Percentiles rank a stretch among this genome's conserved stretches.
phyloP scores from a whole-genome alignment of 2,329 filamentous ascomycete species.

The Paraconiothyrium sp. region DNA sequence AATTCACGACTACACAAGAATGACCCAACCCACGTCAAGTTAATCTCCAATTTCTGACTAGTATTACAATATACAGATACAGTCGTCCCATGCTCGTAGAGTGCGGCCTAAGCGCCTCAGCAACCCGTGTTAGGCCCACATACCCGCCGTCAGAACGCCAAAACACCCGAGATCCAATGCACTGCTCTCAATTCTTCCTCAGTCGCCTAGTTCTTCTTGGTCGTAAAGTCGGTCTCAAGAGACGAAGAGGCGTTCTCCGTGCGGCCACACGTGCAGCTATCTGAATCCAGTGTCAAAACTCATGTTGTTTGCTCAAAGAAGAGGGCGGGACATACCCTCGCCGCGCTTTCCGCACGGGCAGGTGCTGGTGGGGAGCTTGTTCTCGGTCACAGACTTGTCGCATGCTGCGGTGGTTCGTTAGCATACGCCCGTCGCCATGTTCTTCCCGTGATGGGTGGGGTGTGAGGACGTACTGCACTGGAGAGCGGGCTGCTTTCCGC shows the following conservation, averaged over 20 bases:
- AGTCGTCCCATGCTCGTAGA: background rate
- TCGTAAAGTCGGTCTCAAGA: slow-evolving; percentile 89
- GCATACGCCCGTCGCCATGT: slow-evolving; percentile 20
- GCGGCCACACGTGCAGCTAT: slow-evolving; percentile 82
- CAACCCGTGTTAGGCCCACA: slow-evolving; percentile 1
- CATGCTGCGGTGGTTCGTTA: slow-evolving; percentile 60
- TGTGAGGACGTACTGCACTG: slow-evolving; percentile 68
- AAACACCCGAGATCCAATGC: slow-evolving; percentile 22
- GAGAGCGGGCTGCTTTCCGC: slow-evolving; percentile 86
- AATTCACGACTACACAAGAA: background rate
- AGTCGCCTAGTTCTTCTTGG: slow-evolving; percentile 60
- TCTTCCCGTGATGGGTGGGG: slow-evolving; percentile 10
- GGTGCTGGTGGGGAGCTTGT: slow-evolving; percentile 71
- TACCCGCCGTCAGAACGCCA: slow-evolving; percentile 23
- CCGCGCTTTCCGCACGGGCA: slow-evolving; percentile 83
- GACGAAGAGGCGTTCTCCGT: slow-evolving; percentile 67
- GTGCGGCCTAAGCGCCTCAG: background rate
- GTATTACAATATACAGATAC: background rate
- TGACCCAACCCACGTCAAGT: background rate
- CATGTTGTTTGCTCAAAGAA: background rate
- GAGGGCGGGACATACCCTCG: slow-evolving; percentile 59
- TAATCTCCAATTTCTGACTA: background rate
- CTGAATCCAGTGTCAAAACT: slow-evolving; percentile 30
- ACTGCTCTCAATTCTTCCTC: slow-evolving; percentile 1
- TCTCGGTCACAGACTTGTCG: slow-evolving; percentile 78